These are phyloP conservation scores for Trichosporon asahii DNA, from an alignment of 1,284 basidiomycete genomes.

Conservation along the genomic window DNA sequence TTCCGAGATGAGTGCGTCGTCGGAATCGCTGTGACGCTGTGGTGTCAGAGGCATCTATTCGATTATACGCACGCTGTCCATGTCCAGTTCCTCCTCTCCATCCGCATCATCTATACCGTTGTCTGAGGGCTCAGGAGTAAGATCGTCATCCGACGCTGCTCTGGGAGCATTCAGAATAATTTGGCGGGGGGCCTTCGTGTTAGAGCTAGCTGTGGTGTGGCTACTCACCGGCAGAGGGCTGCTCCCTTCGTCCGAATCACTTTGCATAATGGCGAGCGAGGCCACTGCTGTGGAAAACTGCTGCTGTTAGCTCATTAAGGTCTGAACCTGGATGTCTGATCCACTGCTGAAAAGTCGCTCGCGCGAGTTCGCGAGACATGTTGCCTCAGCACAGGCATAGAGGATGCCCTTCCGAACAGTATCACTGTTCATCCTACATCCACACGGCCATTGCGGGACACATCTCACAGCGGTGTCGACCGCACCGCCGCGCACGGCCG, in stretches of 20 bases:
- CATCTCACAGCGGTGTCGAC: not conserved
- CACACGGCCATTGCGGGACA: not conserved
- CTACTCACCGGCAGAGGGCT: constrained; percentile 7
- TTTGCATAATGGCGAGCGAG: not conserved
- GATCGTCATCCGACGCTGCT: constrained; percentile 21
- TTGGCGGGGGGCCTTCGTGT: constrained; percentile 9
- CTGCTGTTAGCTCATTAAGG: not conserved
- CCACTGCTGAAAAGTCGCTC: not conserved
- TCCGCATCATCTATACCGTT: constrained; percentile 36
- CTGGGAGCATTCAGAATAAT: constrained; percentile 22
- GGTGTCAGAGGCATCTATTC: not conserved
- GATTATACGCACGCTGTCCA: constrained; percentile 18
- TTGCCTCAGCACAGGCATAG: not conserved
- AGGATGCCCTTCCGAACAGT: not conserved
- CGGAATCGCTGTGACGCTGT: constrained; percentile 22
- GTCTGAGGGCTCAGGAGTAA: constrained; percentile 26
- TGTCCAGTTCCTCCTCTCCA: constrained; percentile 33
- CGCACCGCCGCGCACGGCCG: not conserved
- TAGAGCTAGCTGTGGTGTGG: not conserved
- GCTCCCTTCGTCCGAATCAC: constrained; percentile 1
- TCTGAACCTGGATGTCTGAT: not conserved
- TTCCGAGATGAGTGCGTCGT: constrained; percentile 10
- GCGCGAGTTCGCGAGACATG: not conserved
- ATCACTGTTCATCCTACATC: not conserved
- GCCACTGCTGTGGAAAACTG: not conserved